Conservation (phyloP, 495 filamentous ascomycete species). For the Cercophora newfieldiana region DNA sequence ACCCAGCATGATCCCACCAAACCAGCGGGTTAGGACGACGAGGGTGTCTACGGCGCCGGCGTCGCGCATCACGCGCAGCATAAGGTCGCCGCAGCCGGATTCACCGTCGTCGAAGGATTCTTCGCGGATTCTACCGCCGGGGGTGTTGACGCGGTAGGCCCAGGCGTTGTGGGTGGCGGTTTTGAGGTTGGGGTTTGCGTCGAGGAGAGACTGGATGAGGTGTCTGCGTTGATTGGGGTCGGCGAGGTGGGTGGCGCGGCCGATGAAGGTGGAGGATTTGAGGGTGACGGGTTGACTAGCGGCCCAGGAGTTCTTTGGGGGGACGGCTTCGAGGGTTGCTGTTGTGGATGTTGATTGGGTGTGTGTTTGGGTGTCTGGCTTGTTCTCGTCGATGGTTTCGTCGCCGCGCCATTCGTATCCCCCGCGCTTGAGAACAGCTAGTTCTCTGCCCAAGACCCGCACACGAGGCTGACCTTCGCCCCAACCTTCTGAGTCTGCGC, state of each 20-base stretch:
- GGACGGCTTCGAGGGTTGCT: background rate
- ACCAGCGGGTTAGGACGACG: conserved; percentile 92
- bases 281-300: conserved; percentile 44
- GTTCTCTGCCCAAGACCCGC: conserved; percentile 67
- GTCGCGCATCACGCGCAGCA: conserved; percentile 78
- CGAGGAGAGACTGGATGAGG: conserved; percentile 43
- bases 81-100: conserved; percentile 75
- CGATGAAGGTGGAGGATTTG: conserved; percentile 53
- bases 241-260: conserved; percentile 45
- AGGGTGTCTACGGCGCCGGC: conserved; percentile 78
- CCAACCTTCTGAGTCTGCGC: conserved; percentile 70
- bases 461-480: conserved; percentile 72
- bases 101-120: conserved; percentile 95
- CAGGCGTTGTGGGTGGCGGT: conserved; percentile 55
- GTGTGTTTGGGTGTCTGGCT: conserved; percentile 27
- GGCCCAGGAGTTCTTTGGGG: conserved; percentile 32
- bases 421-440: conserved; percentile 72
- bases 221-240: conserved; percentile 36
- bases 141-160: conserved; percentile 44
- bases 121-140: conserved; percentile 56
- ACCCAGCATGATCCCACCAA: conserved; percentile 82
- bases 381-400: conserved; percentile 28
- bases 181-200: conserved; percentile 41
- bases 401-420: conserved; percentile 67
- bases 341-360: conserved; percentile 10